These are phyloP conservation scores for Candida neerlandica DNA, from an alignment of 1,139 yeast genomes.

Conservation along the genomic window DNA sequence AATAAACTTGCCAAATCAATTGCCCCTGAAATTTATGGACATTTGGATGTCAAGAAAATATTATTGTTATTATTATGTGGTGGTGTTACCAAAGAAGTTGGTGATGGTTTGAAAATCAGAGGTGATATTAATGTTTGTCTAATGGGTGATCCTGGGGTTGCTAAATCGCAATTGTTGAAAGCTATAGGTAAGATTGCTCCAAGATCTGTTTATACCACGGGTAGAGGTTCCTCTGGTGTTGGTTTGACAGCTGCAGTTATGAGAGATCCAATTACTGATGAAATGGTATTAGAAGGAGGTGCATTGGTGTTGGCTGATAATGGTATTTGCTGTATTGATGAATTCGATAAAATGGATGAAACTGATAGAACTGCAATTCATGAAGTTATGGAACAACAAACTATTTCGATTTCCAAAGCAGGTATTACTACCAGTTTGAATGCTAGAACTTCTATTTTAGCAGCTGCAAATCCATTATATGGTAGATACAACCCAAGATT, in stretches of 20 bases:
- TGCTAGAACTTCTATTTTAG: constrained; percentile 93
- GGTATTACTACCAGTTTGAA: constrained; percentile 96
- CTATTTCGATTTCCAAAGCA: constrained; percentile 95
- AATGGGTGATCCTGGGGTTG: constrained; percentile 99
- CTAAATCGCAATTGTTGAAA: constrained; percentile 93
- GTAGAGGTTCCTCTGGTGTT: constrained; percentile 98
- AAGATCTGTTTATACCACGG: constrained; percentile 96
- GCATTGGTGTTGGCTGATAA: constrained; percentile 96
- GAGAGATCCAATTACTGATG: constrained; percentile 98
- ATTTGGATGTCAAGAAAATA: constrained; percentile 90
- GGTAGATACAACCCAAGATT: constrained; percentile 91
- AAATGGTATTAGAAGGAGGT: constrained; percentile 98
- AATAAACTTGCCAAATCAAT: constrained; percentile 82
- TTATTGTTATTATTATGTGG: constrained; percentile 83
- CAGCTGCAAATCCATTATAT: constrained; percentile 97
- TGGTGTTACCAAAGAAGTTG: constrained; percentile 92
- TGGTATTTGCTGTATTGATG: constrained; percentile 98
- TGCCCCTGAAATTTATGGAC: constrained; percentile 98
- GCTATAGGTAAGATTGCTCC: constrained; percentile 94
- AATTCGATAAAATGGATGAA: constrained; percentile 98
- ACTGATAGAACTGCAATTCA: constrained; percentile 96
- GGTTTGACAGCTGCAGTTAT: constrained; percentile 99
- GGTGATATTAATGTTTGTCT: constrained; percentile 96
- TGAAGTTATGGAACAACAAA: constrained; percentile 99
- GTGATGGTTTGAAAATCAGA: constrained; percentile 96